Evolutionary conservation across 805 yeast species (phyloP).

Genomic region (Sugiyamaella floridensis): DNA sequence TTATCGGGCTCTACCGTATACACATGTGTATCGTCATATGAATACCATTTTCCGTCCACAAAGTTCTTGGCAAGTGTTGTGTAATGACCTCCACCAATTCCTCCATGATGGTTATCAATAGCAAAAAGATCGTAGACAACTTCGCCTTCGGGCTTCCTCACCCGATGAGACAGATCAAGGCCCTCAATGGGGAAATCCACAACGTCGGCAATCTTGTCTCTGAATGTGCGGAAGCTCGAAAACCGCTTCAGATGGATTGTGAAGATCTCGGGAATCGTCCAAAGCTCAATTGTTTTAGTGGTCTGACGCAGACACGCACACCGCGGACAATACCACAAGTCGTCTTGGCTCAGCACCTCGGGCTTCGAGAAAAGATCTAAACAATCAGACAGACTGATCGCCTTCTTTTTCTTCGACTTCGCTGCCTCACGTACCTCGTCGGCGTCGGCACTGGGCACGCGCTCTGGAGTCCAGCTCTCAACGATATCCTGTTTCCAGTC

Average conservation of each 20-base stretch:
- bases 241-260: constrained; percentile 87
- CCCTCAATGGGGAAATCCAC: constrained; percentile 85
- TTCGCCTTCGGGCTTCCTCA: constrained; percentile 31
- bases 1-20: constrained; percentile 45
- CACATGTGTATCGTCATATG: constrained; percentile 81
- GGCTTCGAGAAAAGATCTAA: constrained; percentile 65
- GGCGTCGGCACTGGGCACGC: constrained; percentile 15
- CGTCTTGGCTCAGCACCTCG: constrained; percentile 81
- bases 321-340: constrained; percentile 87
- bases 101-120: constrained; percentile 94
- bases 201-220: constrained; percentile 81
- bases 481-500: constrained; percentile 16
- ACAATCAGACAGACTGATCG: constrained; percentile 64
- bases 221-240: constrained; percentile 71
- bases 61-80: constrained; percentile 83
- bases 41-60: constrained; percentile 75
- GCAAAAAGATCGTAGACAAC: constrained; percentile 78
- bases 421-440: constrained; percentile 9
- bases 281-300: constrained; percentile 79
- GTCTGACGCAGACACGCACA: constrained; percentile 90
- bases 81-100: constrained; percentile 96
- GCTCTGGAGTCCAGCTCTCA: constrained; percentile 2
- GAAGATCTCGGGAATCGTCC: constrained; percentile 90
- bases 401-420: constrained; percentile 28
- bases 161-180: constrained; percentile 60